These are phyloP conservation scores for Sarocladium oryzae DNA, from an alignment of 2,329 filamentous ascomycete genomes.

Conservation along the genomic window DNA sequence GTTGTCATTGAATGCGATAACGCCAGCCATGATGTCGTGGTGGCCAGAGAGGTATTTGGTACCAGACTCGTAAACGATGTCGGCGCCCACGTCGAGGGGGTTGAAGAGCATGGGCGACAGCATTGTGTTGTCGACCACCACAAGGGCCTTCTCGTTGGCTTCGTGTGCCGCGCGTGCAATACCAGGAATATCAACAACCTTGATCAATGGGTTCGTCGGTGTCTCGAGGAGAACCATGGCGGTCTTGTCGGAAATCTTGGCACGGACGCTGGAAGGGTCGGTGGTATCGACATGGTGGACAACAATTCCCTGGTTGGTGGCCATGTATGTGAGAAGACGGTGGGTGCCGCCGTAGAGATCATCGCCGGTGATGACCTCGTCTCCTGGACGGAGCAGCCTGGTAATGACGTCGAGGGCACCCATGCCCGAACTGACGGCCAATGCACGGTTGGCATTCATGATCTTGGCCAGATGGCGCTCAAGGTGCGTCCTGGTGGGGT, in stretches of 20 bases:
- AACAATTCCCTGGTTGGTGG: slow-evolving; percentile 80
- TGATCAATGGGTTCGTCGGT: slow-evolving; percentile 95
- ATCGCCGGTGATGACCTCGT: slow-evolving; percentile 95
- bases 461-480: slow-evolving; percentile 98
- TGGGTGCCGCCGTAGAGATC: slow-evolving; percentile 96
- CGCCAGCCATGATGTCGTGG: slow-evolving; percentile 98
- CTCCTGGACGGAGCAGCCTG: slow-evolving; percentile 79
- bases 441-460: slow-evolving; percentile 86
- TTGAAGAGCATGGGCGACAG: slow-evolving; percentile 91
- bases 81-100: slow-evolving; percentile 87
- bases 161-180: slow-evolving; percentile 74
- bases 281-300: slow-evolving; percentile 98
- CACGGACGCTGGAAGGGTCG: slow-evolving; percentile 60
- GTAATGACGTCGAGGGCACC: slow-evolving; percentile 95
- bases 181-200: slow-evolving; percentile 84
- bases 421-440: slow-evolving; percentile 96
- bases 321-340: slow-evolving; percentile 85
- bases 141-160: slow-evolving; percentile 69
- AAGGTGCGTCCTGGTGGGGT: slow-evolving; percentile 91
- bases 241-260: slow-evolving; percentile 70
- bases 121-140: slow-evolving; percentile 98
- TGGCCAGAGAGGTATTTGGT: slow-evolving; percentile 98
- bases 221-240: slow-evolving; percentile 95
- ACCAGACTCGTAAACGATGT: slow-evolving; percentile 94
- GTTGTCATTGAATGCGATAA: slow-evolving; percentile 83